phyloP scores from a whole-genome alignment of 257 asterid genomes.

The Ophiorrhiza pumila region DNA sequence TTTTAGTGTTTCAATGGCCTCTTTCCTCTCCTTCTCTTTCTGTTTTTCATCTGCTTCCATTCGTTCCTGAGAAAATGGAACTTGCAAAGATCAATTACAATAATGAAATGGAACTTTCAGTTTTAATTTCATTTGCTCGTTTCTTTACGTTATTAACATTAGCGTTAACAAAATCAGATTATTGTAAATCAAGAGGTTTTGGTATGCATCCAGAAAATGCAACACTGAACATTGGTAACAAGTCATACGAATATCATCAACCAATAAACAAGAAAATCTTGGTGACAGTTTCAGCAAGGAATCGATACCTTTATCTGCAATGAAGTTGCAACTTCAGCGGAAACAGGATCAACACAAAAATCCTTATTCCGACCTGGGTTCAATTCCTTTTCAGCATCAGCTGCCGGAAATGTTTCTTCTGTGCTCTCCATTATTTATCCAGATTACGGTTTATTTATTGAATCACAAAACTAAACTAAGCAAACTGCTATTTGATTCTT shows the following conservation, averaged over 20 bases:
- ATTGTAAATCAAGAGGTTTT: not conserved
- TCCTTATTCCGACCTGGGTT: conserved; percentile 46
- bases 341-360: conserved; percentile 50
- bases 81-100: not conserved
- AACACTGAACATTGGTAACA: not conserved
- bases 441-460: not conserved
- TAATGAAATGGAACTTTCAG: not conserved
- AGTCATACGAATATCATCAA: too few species aligned
- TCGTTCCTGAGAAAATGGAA: conserved; percentile 28
- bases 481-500: not conserved
- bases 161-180: not conserved
- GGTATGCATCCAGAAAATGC: too few species aligned
- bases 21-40: conserved; percentile 47
- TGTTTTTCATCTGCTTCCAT: conserved; percentile 23
- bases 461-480: not conserved
- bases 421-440: conserved; percentile 39
- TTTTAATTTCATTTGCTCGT: not conserved
- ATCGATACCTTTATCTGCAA: conserved; percentile 53
- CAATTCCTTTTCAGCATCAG: conserved; percentile 53
- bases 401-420: conserved; percentile 52
- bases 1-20: conserved; percentile 54
- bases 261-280: too few species aligned
- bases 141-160: not conserved
- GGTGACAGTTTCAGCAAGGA: too few species aligned
- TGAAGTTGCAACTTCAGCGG: conserved; percentile 47